Conservation (phyloP, 2,329 filamentous ascomycete species). For the Mycosphaerella sp. region DNA sequence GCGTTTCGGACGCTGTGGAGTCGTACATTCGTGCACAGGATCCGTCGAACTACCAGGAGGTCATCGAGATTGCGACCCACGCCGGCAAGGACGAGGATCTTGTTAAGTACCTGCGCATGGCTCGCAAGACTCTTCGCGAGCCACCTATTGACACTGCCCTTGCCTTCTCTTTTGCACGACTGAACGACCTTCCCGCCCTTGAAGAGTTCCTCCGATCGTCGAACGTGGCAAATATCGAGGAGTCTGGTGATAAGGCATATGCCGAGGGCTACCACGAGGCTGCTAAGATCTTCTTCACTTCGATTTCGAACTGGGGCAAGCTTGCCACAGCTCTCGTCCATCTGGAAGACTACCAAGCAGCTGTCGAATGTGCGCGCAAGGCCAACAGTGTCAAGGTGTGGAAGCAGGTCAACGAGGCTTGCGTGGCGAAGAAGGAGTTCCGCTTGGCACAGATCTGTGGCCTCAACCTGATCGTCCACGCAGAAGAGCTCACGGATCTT, state of each 20-base stretch:
- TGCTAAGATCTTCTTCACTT: conserved; percentile 97
- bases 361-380: conserved; percentile 95
- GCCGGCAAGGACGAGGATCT: conserved; percentile 98
- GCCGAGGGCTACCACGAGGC: conserved; percentile 90
- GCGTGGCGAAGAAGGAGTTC: conserved; percentile 97
- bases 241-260: conserved; percentile 97
- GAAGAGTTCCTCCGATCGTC: conserved; percentile 92
- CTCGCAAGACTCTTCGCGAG: conserved; percentile 92
- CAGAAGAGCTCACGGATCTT: conserved; percentile 85
- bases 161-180: conserved; percentile 86
- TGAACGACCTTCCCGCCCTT: conserved; percentile 84
- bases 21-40: conserved; percentile 96
- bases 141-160: conserved; percentile 87
- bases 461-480: conserved; percentile 95
- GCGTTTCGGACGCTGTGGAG: conserved; percentile 85
- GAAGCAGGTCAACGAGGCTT: conserved; percentile 97
- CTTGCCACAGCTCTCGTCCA: conserved; percentile 97
- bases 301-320: conserved; percentile 99
- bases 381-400: conserved; percentile 99
- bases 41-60: conserved; percentile 86
- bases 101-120: conserved; percentile 94
- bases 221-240: conserved; percentile 93
- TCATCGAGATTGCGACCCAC: conserved; percentile 91
- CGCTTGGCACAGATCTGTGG: conserved; percentile 97
- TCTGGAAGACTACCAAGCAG: conserved; percentile 91